These are phyloP conservation scores for Penicillium nucicola DNA, from an alignment of 495 filamentous ascomycete species.

Conservation along the genomic window DNA sequence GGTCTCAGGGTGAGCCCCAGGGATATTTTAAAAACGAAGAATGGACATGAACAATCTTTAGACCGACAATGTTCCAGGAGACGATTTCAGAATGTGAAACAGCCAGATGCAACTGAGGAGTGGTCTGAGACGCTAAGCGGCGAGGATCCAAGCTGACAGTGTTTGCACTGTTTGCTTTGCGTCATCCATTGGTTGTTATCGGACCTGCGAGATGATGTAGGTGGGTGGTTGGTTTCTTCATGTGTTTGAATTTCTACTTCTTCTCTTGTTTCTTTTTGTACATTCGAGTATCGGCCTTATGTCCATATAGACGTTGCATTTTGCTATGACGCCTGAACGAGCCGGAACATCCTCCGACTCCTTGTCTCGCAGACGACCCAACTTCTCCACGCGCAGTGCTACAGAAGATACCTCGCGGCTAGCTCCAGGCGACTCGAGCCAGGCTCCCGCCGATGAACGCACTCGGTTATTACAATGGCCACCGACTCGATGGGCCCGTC, in stretches of 20 bases:
- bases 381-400: slow-evolving; percentile 53
- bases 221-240: slow-evolving; percentile 6
- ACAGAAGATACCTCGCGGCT: slow-evolving; percentile 53
- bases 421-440: slow-evolving; percentile 32
- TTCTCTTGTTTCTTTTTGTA: not conserved
- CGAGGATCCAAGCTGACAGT: slow-evolving; percentile 7
- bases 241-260: not conserved
- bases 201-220: slow-evolving; percentile 13
- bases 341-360: slow-evolving; percentile 23
- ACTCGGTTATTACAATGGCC: slow-evolving; percentile 21
- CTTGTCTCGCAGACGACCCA: slow-evolving; percentile 42
- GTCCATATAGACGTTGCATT: slow-evolving; percentile 2
- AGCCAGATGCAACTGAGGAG: slow-evolving; percentile 2
- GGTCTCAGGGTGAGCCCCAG: slow-evolving; percentile 6
- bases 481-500: slow-evolving; percentile 19
- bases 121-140: slow-evolving; percentile 6
- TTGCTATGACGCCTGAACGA: slow-evolving; percentile 19
- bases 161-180: slow-evolving; percentile 39
- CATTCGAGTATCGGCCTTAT: not conserved
- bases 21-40: not conserved
- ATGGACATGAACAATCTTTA: slow-evolving; percentile 4
- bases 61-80: not conserved
- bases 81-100: not conserved
- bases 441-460: slow-evolving; percentile 18
- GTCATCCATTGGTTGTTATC: slow-evolving; percentile 14